phyloP scores from a whole-genome alignment of 169 alveolate species.

The Fabrea salina region DNA sequence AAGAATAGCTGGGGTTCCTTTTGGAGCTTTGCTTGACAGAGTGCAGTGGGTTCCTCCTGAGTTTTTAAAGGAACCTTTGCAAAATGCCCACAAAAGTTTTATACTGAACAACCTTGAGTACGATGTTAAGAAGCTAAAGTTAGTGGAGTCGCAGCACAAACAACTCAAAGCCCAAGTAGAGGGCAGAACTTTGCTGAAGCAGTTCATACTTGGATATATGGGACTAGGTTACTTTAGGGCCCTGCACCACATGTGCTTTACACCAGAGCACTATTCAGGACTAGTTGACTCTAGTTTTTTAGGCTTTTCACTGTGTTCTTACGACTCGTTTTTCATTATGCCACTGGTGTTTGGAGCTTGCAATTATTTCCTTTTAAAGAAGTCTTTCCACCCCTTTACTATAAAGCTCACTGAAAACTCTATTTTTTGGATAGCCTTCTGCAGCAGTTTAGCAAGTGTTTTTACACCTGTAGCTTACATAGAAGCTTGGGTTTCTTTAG shows the following conservation, averaged over 20 bases:
- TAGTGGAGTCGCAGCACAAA: background rate
- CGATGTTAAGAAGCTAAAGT: background rate
- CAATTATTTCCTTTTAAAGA: background rate
- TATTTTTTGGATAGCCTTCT: background rate
- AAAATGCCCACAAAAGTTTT: background rate
- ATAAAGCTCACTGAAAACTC: background rate
- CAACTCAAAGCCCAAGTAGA: background rate
- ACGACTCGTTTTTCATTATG: background rate
- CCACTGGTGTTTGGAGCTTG: background rate
- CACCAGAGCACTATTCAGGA: background rate
- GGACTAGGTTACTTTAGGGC: background rate
- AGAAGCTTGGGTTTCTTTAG: no score
- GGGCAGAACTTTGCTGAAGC: background rate
- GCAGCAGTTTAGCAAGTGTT: no score
- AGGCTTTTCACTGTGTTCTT: no score
- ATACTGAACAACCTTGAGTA: background rate
- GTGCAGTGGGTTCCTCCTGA: background rate
- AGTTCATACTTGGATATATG: background rate
- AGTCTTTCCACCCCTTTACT: conserved; percentile 1
- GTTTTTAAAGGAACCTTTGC: background rate
- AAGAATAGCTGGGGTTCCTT: background rate
- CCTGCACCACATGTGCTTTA: background rate
- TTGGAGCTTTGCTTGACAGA: background rate
- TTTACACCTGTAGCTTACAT: no score
- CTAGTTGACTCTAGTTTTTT: background rate